Conservation (phyloP, 148 eudicot genomes). For the Pharnaceum exiguum region DNA sequence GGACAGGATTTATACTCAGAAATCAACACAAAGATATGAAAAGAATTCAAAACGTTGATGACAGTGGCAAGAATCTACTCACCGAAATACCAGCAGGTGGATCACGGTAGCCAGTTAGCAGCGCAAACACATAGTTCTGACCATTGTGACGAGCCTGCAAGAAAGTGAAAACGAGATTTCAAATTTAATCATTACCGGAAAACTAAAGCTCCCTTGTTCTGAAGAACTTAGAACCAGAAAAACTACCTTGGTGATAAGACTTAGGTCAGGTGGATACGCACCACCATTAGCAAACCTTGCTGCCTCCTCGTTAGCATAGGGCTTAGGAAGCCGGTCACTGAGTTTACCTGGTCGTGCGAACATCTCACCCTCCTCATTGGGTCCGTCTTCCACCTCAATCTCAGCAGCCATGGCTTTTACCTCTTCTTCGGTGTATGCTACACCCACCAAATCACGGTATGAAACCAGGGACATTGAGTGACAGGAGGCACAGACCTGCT, state of each 20-base stretch:
- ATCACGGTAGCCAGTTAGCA: slow-evolving; percentile 80
- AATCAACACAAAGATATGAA: neutral
- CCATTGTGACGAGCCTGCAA: slow-evolving; percentile 90
- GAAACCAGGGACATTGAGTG: slow-evolving; percentile 85
- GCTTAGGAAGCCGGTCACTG: slow-evolving; percentile 78
- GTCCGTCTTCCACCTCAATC: slow-evolving; percentile 85
- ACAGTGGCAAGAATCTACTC: slow-evolving; percentile 21
- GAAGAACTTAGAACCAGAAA: slow-evolving; percentile 1
- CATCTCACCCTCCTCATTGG: slow-evolving; percentile 95
- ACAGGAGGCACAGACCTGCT: slow-evolving; percentile 86
- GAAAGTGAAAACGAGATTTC: neutral
- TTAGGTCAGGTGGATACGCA: slow-evolving; percentile 97
- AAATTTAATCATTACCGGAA: neutral
- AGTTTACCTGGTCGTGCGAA: slow-evolving; percentile 80
- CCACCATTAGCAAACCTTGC: slow-evolving; percentile 99
- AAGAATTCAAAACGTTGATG: no score
- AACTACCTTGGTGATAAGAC: slow-evolving; percentile 85
- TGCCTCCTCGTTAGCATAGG: slow-evolving; percentile 77
- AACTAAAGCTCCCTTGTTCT: neutral
- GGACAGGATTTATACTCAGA: no score
- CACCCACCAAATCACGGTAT: slow-evolving; percentile 81
- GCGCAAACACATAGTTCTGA: slow-evolving; percentile 76
- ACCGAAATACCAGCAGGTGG: slow-evolving; percentile 91
- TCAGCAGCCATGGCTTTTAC: slow-evolving; percentile 85
- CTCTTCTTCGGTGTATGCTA: slow-evolving; percentile 91